Conservation (phyloP, 1,284 basidiomycete genomes). For the Rhizopogon hawkerae region DNA sequence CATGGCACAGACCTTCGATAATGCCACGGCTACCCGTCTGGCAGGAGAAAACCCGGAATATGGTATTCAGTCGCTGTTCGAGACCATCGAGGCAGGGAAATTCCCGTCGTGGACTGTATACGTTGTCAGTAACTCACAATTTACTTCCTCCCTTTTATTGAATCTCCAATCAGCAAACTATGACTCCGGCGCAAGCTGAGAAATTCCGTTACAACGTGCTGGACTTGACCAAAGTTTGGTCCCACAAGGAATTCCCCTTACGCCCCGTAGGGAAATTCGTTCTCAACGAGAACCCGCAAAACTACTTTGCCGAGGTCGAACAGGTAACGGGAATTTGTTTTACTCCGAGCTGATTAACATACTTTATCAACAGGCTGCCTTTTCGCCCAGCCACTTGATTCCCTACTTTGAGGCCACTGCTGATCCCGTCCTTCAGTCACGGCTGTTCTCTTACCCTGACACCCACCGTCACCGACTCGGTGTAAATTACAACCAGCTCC, state of each 20-base stretch:
- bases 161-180: constrained; percentile 58
- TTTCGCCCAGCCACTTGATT: constrained; percentile 78
- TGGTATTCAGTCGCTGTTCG: constrained; percentile 67
- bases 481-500: constrained; percentile 81
- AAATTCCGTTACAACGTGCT: constrained; percentile 81
- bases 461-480: constrained; percentile 87
- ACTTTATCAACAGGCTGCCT: constrained; percentile 49
- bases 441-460: constrained; percentile 93
- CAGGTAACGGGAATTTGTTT: constrained; percentile 38
- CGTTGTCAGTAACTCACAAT: constrained; percentile 37
- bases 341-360: constrained; percentile 15
- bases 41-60: constrained; percentile 79
- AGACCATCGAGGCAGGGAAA: constrained; percentile 71
- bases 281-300: constrained; percentile 78
- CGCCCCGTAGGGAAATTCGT: constrained; percentile 80
- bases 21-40: constrained; percentile 45
- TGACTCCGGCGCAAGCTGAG: constrained; percentile 88
- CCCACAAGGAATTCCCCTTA: constrained; percentile 79
- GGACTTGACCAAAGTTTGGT: constrained; percentile 89
- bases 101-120: constrained; percentile 76
- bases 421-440: constrained; percentile 88
- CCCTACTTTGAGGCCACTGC: constrained; percentile 83
- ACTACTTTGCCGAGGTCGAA: constrained; percentile 84
- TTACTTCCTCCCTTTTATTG: constrained; percentile 4
- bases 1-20: constrained; percentile 48